Conservation (phyloP, 202 grass and related monocot genomes). For the Bolboschoenoplectus hybrid region DNA sequence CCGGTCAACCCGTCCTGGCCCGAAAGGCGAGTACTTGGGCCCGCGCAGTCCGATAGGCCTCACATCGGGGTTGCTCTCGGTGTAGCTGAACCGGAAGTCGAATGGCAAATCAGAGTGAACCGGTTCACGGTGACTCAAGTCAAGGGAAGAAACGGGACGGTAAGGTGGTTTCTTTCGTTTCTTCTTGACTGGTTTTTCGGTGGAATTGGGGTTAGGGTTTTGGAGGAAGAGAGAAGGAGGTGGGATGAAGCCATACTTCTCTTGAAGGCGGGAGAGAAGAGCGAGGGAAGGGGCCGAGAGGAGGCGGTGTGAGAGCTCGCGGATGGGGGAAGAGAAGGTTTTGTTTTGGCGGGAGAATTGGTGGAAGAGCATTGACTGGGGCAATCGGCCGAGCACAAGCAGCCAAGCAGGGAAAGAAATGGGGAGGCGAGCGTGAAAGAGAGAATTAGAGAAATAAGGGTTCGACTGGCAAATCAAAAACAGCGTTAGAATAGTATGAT, state of each 20-base stretch:
- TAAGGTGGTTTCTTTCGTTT: constrained; percentile 58
- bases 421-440: too few relatives aligned
- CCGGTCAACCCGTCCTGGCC: constrained; percentile 68
- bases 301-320: constrained; percentile 27
- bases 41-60: constrained; percentile 84
- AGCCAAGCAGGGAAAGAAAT: not conserved
- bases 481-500: too few relatives aligned
- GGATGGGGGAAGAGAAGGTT: constrained; percentile 36
- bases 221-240: constrained; percentile 48
- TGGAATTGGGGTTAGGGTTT: constrained; percentile 27
- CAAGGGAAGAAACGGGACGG: constrained; percentile 61
- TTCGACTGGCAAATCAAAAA: too few relatives aligned
- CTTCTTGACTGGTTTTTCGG: constrained; percentile 47
- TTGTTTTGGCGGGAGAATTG: constrained; percentile 44
- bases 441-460: too few relatives aligned
- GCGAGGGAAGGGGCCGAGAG: constrained; percentile 39
- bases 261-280: constrained; percentile 57
- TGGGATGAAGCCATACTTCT: constrained; percentile 83
- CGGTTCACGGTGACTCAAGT: constrained; percentile 48
- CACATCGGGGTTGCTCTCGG: constrained; percentile 61
- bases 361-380: constrained; percentile 49
- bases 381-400: not conserved
- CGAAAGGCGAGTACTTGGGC: constrained; percentile 88
- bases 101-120: constrained; percentile 73
- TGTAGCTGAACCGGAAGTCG: constrained; percentile 98